Base-by-base conservation (phyloP, 352 stramenopile species). In the Blastocystis sp. region DNA sequence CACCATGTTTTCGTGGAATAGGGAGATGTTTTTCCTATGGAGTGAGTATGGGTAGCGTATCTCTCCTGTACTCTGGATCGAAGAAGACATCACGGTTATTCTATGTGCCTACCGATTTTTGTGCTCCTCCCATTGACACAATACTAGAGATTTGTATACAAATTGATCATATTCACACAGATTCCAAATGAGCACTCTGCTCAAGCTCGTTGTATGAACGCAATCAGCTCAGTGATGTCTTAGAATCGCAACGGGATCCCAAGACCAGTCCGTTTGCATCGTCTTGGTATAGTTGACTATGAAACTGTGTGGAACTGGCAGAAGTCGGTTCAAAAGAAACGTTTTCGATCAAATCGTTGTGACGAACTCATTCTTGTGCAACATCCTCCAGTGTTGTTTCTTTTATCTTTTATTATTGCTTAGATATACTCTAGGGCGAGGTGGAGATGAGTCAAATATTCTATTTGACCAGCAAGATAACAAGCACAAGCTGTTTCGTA, bases 291-390 rank as follows among this genome's bases (percentile, higher is more conserved):
- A 2, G 42, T 87, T 9, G 49, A 87, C 65, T 87, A 87, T 32
- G 77, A 87, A 63, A 87, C 43, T 7, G 77, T 87, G 11, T 87
- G 77, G 77, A 78, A 87, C 57, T 87, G 77, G 77, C 77, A 87
- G 49, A 87, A 87, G 19, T 24, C 35, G n/a, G 59, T 87, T 7
- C 77, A 87, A 54, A 87, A 87, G 52, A 78, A 59, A 4, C 59
- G 77, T 12, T 87, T 87, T 42, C 66, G 77, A 7, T 75, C 59
- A 35, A 74, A 87, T 78, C 32, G 71, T 46, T 78, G 59, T 54
- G 77, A 87, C 29, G 77, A 78, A 61, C 29, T 87, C 35, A 87
- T 87, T 37, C 42, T 78, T 77, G 77, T 87, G 39, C 59, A 78
- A 57, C 77, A 87, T 87, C 77, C 77, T 61, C 59, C 59, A 24